A percentile compares a stretch with the other conserved stretches of the same genome.
phyloP scores from a whole-genome alignment of 2,329 filamentous ascomycete genomes.

The Parastagonospora avenae region DNA sequence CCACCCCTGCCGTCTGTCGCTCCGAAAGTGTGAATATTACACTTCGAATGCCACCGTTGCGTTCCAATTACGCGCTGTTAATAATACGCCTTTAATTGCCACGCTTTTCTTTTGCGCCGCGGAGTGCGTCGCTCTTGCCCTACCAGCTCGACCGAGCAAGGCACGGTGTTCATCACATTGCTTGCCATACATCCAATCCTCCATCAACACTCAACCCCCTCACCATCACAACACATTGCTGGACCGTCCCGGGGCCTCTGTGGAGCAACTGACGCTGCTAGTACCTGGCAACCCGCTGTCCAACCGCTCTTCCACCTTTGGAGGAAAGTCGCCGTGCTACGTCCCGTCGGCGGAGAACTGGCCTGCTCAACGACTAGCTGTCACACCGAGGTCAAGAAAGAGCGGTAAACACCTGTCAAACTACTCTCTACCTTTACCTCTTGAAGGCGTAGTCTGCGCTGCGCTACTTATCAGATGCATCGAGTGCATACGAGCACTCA shows the following conservation, averaged over 20 bases:
- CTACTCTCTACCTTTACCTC: conserved; percentile 25
- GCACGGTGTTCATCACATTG: background rate
- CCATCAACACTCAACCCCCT: background rate
- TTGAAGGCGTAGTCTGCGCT: conserved; percentile 33
- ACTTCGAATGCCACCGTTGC: conserved; percentile 9
- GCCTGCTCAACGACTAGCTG: conserved; percentile 16
- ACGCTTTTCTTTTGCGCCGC: background rate
- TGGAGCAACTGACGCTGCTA: conserved; percentile 4
- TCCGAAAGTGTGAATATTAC: conserved; percentile 5
- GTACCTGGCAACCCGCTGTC: conserved; percentile 36
- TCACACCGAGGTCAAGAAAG: conserved; percentile 32
- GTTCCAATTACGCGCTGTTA: no score
- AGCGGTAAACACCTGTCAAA: conserved; percentile 38
- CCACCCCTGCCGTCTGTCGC: background rate
- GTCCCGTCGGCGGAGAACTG: conserved; percentile 13
- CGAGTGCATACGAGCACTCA: conserved; percentile 25
- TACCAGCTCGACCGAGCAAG: background rate
- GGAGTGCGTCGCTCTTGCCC: background rate
- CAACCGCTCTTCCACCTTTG: conserved; percentile 28
- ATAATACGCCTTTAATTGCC: background rate
- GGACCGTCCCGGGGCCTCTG: no score
- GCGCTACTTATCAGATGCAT: conserved; percentile 27
- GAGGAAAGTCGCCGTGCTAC: conserved; percentile 23
- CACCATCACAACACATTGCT: background rate
- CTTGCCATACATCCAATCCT: no score